Base-by-base conservation (phyloP, 352 stramenopile genomes). In the Phytopythium montanum region DNA sequence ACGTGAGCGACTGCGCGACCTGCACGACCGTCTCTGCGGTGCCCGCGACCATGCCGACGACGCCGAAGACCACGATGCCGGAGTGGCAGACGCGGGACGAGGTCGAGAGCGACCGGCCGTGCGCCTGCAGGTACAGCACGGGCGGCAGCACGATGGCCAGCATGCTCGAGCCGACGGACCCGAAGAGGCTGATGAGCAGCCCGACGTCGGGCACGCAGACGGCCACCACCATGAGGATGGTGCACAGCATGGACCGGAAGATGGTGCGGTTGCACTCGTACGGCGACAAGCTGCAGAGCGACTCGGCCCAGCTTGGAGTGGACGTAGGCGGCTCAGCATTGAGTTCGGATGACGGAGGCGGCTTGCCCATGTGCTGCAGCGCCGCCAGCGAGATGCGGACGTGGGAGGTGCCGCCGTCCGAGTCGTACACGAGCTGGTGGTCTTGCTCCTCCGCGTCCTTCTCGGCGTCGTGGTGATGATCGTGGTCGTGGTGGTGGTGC, bases 241-340 rank as follows among this genome's bases (percentile, higher is more conserved):
- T 90, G 60, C 79, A 89, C 49, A 93, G 63, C 79, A 93, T 91
- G n/a, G 81, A 90, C 16, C 84, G 81, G 54, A 90, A 90, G 34
- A 94, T 64, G 46, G 80, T 90, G 41, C 77, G 79, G 59, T 89
- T 89, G 70, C 80, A 88, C 62, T 93, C 81, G 65, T 88, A 87
- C 61, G 86, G 79, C 21, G 77, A 79, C 34, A 87, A 64, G 44
- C 61, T 77, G 59, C 73, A 81, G 33, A 86, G 36, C 26, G 66
- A 61, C 52, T 87, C 78, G 34, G 85, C 34, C n/a, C 55, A 48
- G 2, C 34, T 29, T n/a, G 42, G 21, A 5, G 21, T 0, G 52
- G 26, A 23, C 16, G 26, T 16, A 3, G 25, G 14, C 25, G 46
- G 46, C 46, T 7, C 49, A 23, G 3, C 29, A 10, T 7, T 16